Evolutionary conservation across 805 yeast species (phyloP), one percentile per base, ranked within the genome.

Genomic region (Saturnispora besseyi): DNA sequence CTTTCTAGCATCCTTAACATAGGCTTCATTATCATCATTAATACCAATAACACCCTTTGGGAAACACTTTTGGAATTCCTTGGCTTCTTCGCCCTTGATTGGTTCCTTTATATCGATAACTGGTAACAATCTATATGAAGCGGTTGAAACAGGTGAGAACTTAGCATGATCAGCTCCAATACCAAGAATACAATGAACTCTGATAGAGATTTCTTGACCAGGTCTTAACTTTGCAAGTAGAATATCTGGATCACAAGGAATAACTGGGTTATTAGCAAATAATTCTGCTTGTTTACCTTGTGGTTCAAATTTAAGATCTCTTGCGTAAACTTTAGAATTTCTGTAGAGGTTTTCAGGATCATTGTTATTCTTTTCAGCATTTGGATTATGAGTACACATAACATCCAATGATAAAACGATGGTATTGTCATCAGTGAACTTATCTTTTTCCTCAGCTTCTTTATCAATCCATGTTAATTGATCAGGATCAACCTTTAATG

Each of bases 121-220:
- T 13, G 99, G 99, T 72, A 93, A 68, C 62, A 93, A 74, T 69
- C 99, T 78, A 70, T 93, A 93, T 12, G 96, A 87, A 3, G 99
- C 97, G 12, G 99, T 93, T 15, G 96, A 79, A 10, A 93, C 99
- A 5, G 99, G 99, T 7, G 97, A 88, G 65, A 87, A 93, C 68
- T 93, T 93, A 52, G 99, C 97, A 68, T 93, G 99, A 66, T 93
- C 99, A 40, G 88, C 69, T 47, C 62, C 99, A 57, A 87, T 70
- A 51, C 99, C 99, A 54, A 91, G 74, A 30, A 90, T 74, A 65
- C 97, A 93, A 69, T 89, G 96, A 51, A 85, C 95, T 62, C 89
- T 76, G 56, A 93, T 74, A 28, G 91, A 78, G 55, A 93, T 90
- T 69, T 93, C 98, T 71, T 93, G 99, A 45, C 96, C 96, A 6